Evolutionary conservation across 106 monocot genomes (phyloP).

Genomic region (Iris macrosiphon): DNA sequence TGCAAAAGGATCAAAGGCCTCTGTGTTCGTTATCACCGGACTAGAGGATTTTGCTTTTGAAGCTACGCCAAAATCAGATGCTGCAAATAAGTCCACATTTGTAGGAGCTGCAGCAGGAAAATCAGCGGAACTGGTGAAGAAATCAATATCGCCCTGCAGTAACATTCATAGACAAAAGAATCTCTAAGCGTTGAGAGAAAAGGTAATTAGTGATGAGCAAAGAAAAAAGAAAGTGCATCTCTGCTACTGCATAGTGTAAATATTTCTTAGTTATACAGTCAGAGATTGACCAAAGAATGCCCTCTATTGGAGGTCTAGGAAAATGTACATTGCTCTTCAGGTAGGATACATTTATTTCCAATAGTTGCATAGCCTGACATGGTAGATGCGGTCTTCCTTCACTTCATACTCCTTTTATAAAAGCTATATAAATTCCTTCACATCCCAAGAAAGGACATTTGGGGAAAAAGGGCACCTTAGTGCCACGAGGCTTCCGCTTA

Average conservation of each 20-base stretch:
- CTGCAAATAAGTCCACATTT: slow-evolving; percentile 41
- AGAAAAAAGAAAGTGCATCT: background rate
- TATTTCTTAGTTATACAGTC: background rate
- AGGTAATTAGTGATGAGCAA: background rate
- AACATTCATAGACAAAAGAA: background rate
- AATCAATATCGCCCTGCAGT: slow-evolving; percentile 50
- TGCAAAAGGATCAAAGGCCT: slow-evolving; percentile 53
- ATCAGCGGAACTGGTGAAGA: slow-evolving; percentile 43
- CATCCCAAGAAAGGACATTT: no score
- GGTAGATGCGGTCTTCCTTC: background rate
- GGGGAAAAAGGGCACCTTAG: no score
- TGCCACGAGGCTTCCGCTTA: no score
- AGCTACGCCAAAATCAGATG: slow-evolving; percentile 22
- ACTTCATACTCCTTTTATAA: background rate
- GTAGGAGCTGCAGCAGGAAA: slow-evolving; percentile 42
- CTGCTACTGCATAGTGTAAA: background rate
- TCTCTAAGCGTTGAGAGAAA: background rate
- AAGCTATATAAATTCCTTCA: no score
- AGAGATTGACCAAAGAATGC: background rate
- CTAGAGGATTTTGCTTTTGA: slow-evolving; percentile 25
- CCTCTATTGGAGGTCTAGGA: background rate
- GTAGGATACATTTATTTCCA: no score
- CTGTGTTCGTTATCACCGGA: slow-evolving; percentile 15
- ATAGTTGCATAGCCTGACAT: no score
- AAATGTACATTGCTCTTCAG: background rate